Conservation (phyloP, 2,329 filamentous ascomycete species). For the Colletotrichum sp. region DNA sequence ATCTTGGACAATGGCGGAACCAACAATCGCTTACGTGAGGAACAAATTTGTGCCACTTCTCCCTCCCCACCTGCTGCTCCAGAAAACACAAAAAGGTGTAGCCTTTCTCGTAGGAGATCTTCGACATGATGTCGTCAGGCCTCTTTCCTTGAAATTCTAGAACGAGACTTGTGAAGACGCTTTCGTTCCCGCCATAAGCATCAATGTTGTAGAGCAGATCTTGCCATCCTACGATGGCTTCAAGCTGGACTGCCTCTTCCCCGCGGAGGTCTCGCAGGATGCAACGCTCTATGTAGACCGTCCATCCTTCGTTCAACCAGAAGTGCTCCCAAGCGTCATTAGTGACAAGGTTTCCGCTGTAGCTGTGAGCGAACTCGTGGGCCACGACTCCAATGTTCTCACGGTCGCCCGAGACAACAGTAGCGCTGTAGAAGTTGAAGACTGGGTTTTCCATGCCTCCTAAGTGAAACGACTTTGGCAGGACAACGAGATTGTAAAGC, state of each 20-base stretch:
- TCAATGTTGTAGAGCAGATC: constrained; percentile 2
- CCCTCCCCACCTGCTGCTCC: neutral
- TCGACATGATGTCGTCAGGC: constrained; percentile 7
- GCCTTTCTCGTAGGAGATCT: constrained; percentile 7
- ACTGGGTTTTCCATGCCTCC: constrained; percentile 82
- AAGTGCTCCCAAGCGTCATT: constrained; percentile 20
- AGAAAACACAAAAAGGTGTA: neutral
- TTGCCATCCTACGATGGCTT: constrained; percentile 6
- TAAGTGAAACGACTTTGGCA: constrained; percentile 54
- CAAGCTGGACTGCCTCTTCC: neutral
- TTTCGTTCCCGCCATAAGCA: neutral
- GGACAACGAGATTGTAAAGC: constrained; percentile 89
- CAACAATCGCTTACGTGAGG: neutral
- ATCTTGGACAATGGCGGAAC: neutral
- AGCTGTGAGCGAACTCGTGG: constrained; percentile 21
- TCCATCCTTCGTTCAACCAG: constrained; percentile 11
- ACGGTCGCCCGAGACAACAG: constrained; percentile 33
- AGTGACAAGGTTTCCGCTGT: constrained; percentile 16
- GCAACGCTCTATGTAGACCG: neutral
- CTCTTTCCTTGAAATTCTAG: neutral
- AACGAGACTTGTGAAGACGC: neutral
- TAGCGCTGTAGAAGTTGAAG: constrained; percentile 93
- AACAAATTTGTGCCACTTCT: constrained; percentile 5
- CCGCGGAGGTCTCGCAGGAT: neutral
- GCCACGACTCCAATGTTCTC: neutral